Evolutionary conservation across 2,329 filamentous ascomycete species (phyloP).

Genomic region (Dactylonectria estremocensis): DNA sequence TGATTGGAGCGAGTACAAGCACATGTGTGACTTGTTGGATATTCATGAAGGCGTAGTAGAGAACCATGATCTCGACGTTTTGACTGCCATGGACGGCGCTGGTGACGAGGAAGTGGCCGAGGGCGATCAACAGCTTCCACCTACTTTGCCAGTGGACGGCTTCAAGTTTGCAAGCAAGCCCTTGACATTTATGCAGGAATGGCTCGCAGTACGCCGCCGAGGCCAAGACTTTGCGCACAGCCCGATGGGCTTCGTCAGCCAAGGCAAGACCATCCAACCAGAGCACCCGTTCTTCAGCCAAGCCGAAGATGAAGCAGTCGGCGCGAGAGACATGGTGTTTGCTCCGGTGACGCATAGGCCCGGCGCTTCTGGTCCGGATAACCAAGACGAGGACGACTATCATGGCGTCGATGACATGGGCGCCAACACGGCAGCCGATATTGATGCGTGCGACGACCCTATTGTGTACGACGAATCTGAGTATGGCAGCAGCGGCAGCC

Average conservation of each 20-base stretch:
- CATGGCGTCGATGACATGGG: conserved; percentile 48
- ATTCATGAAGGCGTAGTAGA: conserved; percentile 33
- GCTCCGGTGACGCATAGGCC: conserved; percentile 22
- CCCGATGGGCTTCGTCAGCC: conserved; percentile 71
- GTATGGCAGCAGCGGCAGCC: conserved; percentile 36
- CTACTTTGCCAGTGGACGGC: background rate
- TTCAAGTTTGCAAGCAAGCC: conserved; percentile 48
- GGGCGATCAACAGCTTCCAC: background rate
- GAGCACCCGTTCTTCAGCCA: conserved; percentile 68
- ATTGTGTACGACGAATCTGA: conserved; percentile 46
- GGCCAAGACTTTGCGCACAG: conserved; percentile 72
- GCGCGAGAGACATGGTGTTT: conserved; percentile 16
- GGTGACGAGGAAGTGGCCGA: background rate
- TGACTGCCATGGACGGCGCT: conserved; percentile 10
- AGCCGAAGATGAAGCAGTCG: conserved; percentile 1
- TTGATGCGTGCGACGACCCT: conserved; percentile 37
- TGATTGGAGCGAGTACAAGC: conserved; percentile 62
- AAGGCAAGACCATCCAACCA: conserved; percentile 63
- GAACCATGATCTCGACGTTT: conserved; percentile 1
- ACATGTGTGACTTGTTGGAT: conserved; percentile 53
- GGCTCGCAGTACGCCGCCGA: conserved; percentile 68
- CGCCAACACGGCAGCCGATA: conserved; percentile 41
- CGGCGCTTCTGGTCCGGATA: conserved; percentile 2
- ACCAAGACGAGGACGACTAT: conserved; percentile 38
- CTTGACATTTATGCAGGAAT: conserved; percentile 68